Evolutionary conservation across 331 rosid species (phyloP), one percentile per base, ranked within the genome.

Genomic region (Erythrophleum ivorense): DNA sequence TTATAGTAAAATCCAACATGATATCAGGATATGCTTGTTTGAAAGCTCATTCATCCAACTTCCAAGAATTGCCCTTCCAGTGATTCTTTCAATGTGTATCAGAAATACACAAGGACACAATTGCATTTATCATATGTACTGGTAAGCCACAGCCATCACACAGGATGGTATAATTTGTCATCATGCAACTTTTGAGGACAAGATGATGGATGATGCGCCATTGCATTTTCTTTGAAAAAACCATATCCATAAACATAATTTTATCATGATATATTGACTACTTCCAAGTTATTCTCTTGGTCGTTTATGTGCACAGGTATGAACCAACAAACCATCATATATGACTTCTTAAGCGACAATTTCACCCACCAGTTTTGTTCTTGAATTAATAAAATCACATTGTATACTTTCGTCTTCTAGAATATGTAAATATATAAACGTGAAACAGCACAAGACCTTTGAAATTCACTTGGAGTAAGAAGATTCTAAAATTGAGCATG

Each of bases 11-110:
- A 59, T 64, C 45, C 43, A 49, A 50, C 31, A 50, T 29, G 8
- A 24, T 12, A 70, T 14, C 38, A 46, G 75, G n/a, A n/a, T 45
- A 84, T 15, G 88, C 86, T 21, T 79, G 88, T 81, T 3, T 91
- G 88, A 84, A 87, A 79, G 74, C 83, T 90, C 86, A 91, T 79
- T 19, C 87, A 59, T 70, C 92, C 91, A 76, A 87, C 85, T 45
- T 85, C 91, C 85, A 87, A 48, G 34, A n/a, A 80, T 33, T 80
- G 88, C 88, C 85, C 89, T 75, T 40, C 43, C 6, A n/a, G 52
- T 45, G 4, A 46, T 70, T 70, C 75, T 45, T 69, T 70, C 40
- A 70, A 45, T 41, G 24, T 45, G 75, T 46, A 46, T 24, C 6
- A 11, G 15, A 69, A 46, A 70, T 21, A 14, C 57, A 46, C 58